Evolutionary conservation across 345 rosid species (phyloP), one percentile per base, ranked within the genome.

Genomic region (Eucalyptus erythrocorys): DNA sequence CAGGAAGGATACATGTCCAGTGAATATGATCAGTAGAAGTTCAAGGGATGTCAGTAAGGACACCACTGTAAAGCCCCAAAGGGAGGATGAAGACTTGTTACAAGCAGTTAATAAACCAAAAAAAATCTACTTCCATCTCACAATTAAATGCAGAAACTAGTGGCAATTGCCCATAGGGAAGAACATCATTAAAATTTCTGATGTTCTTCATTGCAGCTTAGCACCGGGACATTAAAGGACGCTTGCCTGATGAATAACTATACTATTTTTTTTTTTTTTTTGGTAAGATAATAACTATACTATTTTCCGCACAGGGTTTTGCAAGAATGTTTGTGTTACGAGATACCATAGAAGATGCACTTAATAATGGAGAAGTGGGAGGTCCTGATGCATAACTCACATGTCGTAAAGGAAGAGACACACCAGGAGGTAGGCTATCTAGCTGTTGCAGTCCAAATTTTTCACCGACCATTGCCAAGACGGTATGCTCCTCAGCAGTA

Each of bases 391-490:
- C 55, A 37, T 61, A 87, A 94, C 99, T 95, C 94, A 97, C 99
- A 94, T 97, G 99, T 92, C 99, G 94, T 87, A 97, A 90, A 66
- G 99, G 99, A 89, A 97, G 99, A 90, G 99, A 96, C 87, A 95
- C 95, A 57, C 99, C 99, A 86, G 94, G 91, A 90, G 99, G 99
- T 89, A 97, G 92, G 86, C 92, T 91, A 93, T 97, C 99, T 86
- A 97, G 94, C 89, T 97, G 98, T 80, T 93, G 96, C 87, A 96
- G 93, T 88, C 99, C 99, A 95, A 97, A 97, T 92, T 91, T 96
- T 92, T 97, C 99, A 86, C 99, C 99, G 61, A 94, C 98, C 99
- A 97, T 97, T 91, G 98, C 98, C 93, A 97, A 92, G 90, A 97
- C 92, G 34, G 97, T 89, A 51, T 96, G 95, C 92, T 97, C 99